Conservation (phyloP, 768 basidiomycete genomes). For the Boletus bicolor region DNA sequence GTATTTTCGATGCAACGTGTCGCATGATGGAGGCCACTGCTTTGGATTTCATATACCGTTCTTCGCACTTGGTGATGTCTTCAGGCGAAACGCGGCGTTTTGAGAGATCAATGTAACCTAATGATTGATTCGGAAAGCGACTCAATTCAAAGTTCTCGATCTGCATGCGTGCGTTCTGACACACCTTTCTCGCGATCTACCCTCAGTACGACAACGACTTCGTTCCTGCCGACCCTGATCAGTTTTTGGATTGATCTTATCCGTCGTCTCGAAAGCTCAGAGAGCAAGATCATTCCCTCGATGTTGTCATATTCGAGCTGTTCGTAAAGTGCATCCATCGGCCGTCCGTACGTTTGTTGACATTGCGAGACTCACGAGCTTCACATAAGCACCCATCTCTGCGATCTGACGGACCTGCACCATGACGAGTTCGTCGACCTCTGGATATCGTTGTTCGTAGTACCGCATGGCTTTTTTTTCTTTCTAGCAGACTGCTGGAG, state of each 20-base stretch:
- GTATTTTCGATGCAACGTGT: conserved; percentile 83
- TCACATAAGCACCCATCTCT: conserved; percentile 99
- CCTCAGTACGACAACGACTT: conserved; percentile 95
- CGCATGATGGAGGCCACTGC: conserved; percentile 91
- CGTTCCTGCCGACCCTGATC: conserved; percentile 95
- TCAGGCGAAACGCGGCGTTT: conserved; percentile 98
- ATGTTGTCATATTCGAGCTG: conserved; percentile 99
- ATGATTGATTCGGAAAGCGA: too few relatives aligned
- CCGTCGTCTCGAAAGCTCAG: conserved; percentile 92
- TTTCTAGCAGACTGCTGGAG: neutral
- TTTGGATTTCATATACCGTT: conserved; percentile 97
- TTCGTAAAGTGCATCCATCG: neutral
- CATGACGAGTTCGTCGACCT: conserved; percentile 99
- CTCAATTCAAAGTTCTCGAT: neutral
- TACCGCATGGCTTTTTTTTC: conserved; percentile 62
- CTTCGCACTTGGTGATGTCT: conserved; percentile 98
- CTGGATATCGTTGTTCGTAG: conserved; percentile 90
- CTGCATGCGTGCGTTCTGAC: conserved; percentile 11
- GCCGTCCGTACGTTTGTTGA: neutral
- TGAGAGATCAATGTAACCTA: conserved; percentile 98
- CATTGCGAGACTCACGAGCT: conserved; percentile 62
- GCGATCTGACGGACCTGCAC: conserved; percentile 99
- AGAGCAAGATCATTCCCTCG: conserved; percentile 99
- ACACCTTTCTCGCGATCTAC: conserved; percentile 99
- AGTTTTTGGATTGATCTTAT: conserved; percentile 98